Conservation (phyloP, 2,329 filamentous ascomycete species). For the Kalmusia sp. region DNA sequence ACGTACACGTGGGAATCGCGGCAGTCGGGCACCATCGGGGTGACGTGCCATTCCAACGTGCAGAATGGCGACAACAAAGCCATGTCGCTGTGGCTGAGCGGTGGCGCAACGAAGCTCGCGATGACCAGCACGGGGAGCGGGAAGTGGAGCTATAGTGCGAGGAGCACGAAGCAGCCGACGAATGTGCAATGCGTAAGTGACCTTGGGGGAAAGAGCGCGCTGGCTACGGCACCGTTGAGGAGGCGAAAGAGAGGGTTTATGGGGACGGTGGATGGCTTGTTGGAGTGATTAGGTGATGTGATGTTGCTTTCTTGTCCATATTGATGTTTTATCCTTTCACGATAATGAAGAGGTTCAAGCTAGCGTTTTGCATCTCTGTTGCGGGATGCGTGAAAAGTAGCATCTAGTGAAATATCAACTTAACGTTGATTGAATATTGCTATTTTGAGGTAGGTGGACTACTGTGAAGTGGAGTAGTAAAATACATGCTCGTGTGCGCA, state of each 20-base stretch:
- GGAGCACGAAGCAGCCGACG: slow-evolving; percentile 34
- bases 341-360: no score
- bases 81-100: slow-evolving; percentile 38
- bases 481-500: no score
- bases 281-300: background rate
- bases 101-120: slow-evolving; percentile 22
- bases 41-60: slow-evolving; percentile 45
- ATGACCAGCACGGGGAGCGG: slow-evolving; percentile 34
- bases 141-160: slow-evolving; percentile 34
- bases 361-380: no score
- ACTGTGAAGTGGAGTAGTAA: no score
- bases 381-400: no score
- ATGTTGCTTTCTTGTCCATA: background rate
- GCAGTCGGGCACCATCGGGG: slow-evolving; percentile 39
- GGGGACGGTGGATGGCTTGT: background rate
- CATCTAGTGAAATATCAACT: no score
- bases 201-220: slow-evolving; percentile 29
- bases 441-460: no score
- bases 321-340: no score
- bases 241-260: slow-evolving; percentile 22
- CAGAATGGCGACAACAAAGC: slow-evolving; percentile 38
- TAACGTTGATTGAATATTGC: no score
- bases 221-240: slow-evolving; percentile 27
- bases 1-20: slow-evolving; percentile 39
- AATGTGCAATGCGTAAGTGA: slow-evolving; percentile 37